Base-by-base conservation (phyloP, 2,329 filamentous ascomycete genomes). In the Aspergillus fructus region DNA sequence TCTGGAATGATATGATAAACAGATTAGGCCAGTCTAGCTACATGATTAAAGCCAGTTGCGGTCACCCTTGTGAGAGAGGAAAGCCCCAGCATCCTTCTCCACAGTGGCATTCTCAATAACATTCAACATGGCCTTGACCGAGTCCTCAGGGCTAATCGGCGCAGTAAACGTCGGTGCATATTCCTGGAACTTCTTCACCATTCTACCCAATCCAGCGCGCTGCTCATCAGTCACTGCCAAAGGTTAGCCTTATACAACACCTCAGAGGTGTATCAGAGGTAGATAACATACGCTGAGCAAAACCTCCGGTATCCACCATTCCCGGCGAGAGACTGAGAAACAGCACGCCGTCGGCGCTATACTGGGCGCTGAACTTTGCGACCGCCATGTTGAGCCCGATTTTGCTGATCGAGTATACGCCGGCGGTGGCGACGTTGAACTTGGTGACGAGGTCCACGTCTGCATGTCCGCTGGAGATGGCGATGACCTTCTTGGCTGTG, bases 281-380 rank as follows among this genome's bases (percentile, higher is more conserved):
- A n/a, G 9, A n/a, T 37, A 53, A 24, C 58, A 9, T 60, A 62
- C 54, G 58, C 59, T 30, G 63, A 62, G 27, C 64, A 57, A 62
- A 62, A 65, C 70, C 66, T 1, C 76, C 78, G 0, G 74, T 76
- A 0, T 79, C 76, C 0, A 86, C 82, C 0, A 82, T 15, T 0
- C 83, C 83, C 0, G 83, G 84, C 15, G 75, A 78, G 9, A 86
- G 66, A 8, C 71, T 72, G 58, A 87, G 59, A 66, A 85, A 82
- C 0, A 84, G 64, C 0, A 87, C 74, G 0, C 80, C 82, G 0
- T 85, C 72, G 33, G 77, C 71, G 47, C 71, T 74, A 59, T 82
- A 81, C 61, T 81, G 70, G 0, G 77, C 78, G 55, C 73, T 78
- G 65, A 78, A 85, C 68, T 86, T 86, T 59, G 80, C 79, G 1